Base-by-base conservation (phyloP, 805 yeast species). In the Candida jianshihensis region DNA sequence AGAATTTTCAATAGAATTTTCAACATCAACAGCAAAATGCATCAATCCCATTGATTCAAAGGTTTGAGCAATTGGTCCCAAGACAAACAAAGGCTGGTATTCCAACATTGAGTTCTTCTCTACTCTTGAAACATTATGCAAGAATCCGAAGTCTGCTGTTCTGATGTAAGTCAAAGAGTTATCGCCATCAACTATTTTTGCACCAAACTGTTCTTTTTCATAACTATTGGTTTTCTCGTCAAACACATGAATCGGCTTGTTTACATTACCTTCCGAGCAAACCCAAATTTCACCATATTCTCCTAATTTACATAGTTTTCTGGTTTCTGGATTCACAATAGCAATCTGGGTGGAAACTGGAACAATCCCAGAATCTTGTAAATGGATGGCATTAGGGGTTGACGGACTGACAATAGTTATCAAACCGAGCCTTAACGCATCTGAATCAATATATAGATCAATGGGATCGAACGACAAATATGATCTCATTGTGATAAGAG, bases 221-320 rank as follows among this genome's bases (percentile, higher is more conserved):
- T 41, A 50, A 6, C 48, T 33, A 10, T 30, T 37, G 9, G 22
- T 33, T 16, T 65, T 64, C 10, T 63, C 57, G 6, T 66, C 66
- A 44, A 79, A 74, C 11, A 63, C 59, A 42, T 78, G 83, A 9
- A 69, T 64, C 1, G 68, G 69, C 2, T 75, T 66, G 20, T 67
- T 65, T 20, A 78, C 81, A 47, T 82, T 88, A 1, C 90, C 95
- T 44, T 87, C 95, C 1, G 95, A 83, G 44, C 84, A 75, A 2
- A 90, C 94, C 97, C 97, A 92, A 27, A 92, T 87, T 60, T 92
- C 99, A 24, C 99, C 99, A 57, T 76, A 78, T 57, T 92, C 98
- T 7, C 97, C 97, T 35, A 79, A 80, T 39, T 73, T 75, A 54
- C 98, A 90, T 11, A 88, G 64, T 36, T 67, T 64, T 31, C 72